phyloP scores from a whole-genome alignment of 306 rosid genomes.

The Lupinus albus region DNA sequence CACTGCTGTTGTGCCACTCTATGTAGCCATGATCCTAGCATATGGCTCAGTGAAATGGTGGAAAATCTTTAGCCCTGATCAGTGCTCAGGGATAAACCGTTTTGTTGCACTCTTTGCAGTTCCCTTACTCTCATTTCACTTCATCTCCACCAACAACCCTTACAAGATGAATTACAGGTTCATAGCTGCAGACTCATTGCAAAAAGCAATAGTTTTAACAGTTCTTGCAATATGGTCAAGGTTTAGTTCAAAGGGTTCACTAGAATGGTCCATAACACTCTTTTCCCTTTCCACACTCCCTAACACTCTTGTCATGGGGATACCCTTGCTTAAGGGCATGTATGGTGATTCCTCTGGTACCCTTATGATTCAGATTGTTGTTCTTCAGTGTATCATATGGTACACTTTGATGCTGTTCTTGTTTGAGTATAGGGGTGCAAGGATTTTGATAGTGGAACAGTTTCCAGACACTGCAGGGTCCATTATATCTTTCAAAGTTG shows the following conservation, averaged over 20 bases:
- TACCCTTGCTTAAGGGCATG: slow-evolving; percentile 79
- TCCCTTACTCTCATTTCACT: slow-evolving; percentile 82
- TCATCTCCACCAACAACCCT: slow-evolving; percentile 81
- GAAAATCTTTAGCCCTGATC: slow-evolving; percentile 85
- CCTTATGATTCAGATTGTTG: slow-evolving; percentile 80
- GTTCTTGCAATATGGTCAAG: slow-evolving; percentile 61
- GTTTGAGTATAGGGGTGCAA: slow-evolving; percentile 83
- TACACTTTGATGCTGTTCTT: slow-evolving; percentile 80
- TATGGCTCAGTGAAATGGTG: slow-evolving; percentile 92
- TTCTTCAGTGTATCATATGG: slow-evolving; percentile 82
- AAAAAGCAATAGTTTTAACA: slow-evolving; percentile 57
- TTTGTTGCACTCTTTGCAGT: slow-evolving; percentile 90
- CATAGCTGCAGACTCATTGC: slow-evolving; percentile 78
- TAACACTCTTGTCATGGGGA: slow-evolving; percentile 86
- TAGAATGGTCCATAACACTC: slow-evolving; percentile 80
- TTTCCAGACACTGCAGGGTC: slow-evolving; percentile 82
- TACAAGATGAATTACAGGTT: slow-evolving; percentile 77
- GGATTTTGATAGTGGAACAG: slow-evolving; percentile 71
- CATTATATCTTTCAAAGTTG: slow-evolving; percentile 73
- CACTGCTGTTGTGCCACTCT: slow-evolving; percentile 81
- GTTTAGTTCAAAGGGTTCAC: slow-evolving; percentile 59
- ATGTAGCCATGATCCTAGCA: slow-evolving; percentile 83
- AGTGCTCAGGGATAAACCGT: slow-evolving; percentile 84
- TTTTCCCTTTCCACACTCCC: slow-evolving; percentile 84
- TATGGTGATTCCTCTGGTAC: slow-evolving; percentile 63